These are phyloP conservation scores for Phytophthora europaea DNA, from an alignment of 352 stramenopile species.

Conservation along the genomic window DNA sequence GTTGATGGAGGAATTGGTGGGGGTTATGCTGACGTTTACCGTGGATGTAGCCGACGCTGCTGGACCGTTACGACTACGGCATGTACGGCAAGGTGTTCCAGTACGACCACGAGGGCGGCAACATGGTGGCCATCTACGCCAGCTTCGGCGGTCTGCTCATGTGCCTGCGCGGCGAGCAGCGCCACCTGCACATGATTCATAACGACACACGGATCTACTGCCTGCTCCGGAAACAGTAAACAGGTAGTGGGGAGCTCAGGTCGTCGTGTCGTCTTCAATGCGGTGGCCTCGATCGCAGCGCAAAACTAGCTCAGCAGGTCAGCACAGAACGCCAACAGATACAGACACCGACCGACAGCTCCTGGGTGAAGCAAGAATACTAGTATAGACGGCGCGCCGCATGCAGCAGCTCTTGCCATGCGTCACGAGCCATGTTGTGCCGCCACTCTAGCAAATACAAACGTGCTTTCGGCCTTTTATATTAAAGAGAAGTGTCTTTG, in stretches of 20 bases:
- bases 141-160: slow-evolving; percentile 98
- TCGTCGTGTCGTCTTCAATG: neutral
- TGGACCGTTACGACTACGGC: slow-evolving; percentile 99
- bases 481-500: slow-evolving; percentile 13
- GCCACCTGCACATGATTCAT: slow-evolving; percentile 97
- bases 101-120: slow-evolving; percentile 96
- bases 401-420: neutral
- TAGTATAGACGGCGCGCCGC: slow-evolving; percentile 26
- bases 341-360: neutral
- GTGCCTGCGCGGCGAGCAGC: slow-evolving; percentile 97
- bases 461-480: slow-evolving; percentile 30
- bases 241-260: neutral
- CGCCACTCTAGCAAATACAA: slow-evolving; percentile 25
- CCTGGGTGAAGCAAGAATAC: slow-evolving; percentile 4
- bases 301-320: slow-evolving; percentile 1
- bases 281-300: neutral
- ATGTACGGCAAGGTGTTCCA: slow-evolving; percentile 99
- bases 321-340: neutral
- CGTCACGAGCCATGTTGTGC: neutral
- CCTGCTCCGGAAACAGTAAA: slow-evolving; percentile 90
- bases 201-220: slow-evolving; percentile 98
- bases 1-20: neutral
- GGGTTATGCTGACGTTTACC: slow-evolving; percentile 12
- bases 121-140: slow-evolving; percentile 94
- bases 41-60: slow-evolving; percentile 80